Conservation (phyloP, 2,329 filamentous ascomycete species). For the Ascochyta lentis region DNA sequence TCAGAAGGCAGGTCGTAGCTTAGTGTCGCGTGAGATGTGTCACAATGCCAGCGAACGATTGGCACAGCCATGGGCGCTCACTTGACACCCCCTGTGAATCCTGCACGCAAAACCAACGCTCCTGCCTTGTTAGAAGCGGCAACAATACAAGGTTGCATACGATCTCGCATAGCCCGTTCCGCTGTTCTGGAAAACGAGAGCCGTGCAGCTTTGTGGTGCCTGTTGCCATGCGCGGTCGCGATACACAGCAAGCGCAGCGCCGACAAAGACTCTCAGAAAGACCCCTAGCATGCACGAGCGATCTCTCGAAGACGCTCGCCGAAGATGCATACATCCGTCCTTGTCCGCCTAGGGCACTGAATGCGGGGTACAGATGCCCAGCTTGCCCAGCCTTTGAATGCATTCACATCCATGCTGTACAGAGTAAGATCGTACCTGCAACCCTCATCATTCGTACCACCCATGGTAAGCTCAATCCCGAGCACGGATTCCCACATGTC, state of each 20-base stretch:
- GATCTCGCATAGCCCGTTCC: neutral
- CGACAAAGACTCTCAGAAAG: neutral
- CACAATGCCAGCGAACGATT: neutral
- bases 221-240: neutral
- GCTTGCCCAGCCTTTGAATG: neutral
- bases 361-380: neutral
- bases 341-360: too few relatives aligned
- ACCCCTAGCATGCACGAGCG: neutral
- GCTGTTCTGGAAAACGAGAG: neutral
- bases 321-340: neutral
- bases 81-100: neutral
- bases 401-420: neutral
- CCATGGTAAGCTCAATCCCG: neutral
- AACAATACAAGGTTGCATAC: neutral
- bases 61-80: neutral
- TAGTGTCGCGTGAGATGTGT: constrained; percentile 3
- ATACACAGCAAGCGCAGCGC: neutral
- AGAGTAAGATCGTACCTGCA: neutral
- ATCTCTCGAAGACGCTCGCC: too few relatives aligned
- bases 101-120: neutral
- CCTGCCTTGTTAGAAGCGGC: constrained; percentile 13
- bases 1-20: neutral
- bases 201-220: neutral
- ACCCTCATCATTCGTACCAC: neutral
- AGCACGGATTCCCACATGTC: neutral